phyloP scores from a whole-genome alignment of 768 basidiomycete genomes.

The Sarcomyxa edulis region DNA sequence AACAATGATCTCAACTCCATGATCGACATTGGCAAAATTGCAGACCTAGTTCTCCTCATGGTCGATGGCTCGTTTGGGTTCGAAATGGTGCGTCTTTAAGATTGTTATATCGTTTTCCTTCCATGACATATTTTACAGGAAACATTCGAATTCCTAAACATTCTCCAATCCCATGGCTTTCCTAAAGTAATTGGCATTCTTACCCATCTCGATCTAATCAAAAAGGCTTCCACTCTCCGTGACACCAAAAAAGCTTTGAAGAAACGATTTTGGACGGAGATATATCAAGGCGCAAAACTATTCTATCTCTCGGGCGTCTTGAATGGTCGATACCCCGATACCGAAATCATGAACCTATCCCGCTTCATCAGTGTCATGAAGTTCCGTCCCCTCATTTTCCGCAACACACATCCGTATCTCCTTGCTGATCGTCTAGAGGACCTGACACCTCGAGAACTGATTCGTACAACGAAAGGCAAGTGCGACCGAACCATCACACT shows the following conservation, averaged over 20 bases:
- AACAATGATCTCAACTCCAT: constrained; percentile 97
- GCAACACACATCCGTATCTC: constrained; percentile 92
- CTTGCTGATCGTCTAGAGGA: constrained; percentile 95
- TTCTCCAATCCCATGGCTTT: constrained; percentile 95
- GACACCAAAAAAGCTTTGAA: constrained; percentile 92
- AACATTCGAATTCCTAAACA: constrained; percentile 97
- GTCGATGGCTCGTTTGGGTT: constrained; percentile 97
- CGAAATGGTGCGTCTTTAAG: constrained; percentile 82
- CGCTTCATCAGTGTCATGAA: constrained; percentile 98
- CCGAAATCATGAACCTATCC: constrained; percentile 91
- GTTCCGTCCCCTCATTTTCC: constrained; percentile 94
- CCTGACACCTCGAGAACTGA: constrained; percentile 80
- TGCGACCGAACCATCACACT: constrained; percentile 91
- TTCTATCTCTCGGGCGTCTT: constrained; percentile 97
- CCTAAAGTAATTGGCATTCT: constrained; percentile 98
- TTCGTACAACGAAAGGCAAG: constrained; percentile 77
- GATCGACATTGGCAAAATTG: constrained; percentile 97
- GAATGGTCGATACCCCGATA: constrained; percentile 96
- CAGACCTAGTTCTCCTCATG: constrained; percentile 94
- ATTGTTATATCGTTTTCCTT: constrained; percentile 1
- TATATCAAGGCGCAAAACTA: constrained; percentile 96
- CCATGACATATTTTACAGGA: constrained; percentile 48
- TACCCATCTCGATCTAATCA: constrained; percentile 94
- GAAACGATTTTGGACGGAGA: constrained; percentile 99
- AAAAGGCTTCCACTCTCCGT: constrained; percentile 81